phyloP scores from a whole-genome alignment of 116 monocot genomes.

The Phalaenopsis hybrid region DNA sequence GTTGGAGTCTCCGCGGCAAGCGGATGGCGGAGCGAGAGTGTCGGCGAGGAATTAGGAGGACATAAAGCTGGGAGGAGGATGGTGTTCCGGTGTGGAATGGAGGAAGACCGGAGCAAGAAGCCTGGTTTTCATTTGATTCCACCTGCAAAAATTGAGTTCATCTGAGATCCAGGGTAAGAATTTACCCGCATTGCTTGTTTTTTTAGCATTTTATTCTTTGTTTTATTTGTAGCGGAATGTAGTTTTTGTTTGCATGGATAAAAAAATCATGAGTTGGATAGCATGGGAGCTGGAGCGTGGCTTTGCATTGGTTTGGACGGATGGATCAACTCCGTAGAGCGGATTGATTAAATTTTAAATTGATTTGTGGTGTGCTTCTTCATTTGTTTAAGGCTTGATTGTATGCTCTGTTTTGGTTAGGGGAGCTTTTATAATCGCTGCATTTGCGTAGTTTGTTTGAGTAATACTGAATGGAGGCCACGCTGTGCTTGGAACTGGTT shows the following conservation, averaged over 20 bases:
- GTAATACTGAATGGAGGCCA: neutral
- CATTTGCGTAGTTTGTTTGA: neutral
- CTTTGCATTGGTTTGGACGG: neutral
- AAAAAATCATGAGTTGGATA: neutral
- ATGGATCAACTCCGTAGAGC: neutral
- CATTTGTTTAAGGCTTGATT: neutral
- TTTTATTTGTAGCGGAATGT: neutral
- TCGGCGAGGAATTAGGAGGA: neutral
- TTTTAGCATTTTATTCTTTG: constrained; percentile 3
- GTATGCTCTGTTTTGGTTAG: neutral
- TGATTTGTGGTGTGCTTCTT: neutral
- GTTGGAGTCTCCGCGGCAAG: no score
- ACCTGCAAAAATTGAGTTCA: neutral
- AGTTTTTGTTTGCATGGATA: neutral
- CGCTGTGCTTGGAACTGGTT: no score
- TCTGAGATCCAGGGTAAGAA: constrained; percentile 8
- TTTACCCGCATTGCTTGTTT: neutral
- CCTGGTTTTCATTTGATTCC: neutral
- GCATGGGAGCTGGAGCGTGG: neutral
- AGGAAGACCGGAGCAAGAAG: neutral
- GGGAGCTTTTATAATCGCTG: neutral
- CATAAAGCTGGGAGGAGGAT: neutral
- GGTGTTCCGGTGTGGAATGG: neutral
- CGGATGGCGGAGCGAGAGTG: neutral
- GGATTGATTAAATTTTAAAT: neutral